These are phyloP conservation scores for Ogataea allantospora DNA, from an alignment of 805 yeast genomes.

Conservation along the genomic window DNA sequence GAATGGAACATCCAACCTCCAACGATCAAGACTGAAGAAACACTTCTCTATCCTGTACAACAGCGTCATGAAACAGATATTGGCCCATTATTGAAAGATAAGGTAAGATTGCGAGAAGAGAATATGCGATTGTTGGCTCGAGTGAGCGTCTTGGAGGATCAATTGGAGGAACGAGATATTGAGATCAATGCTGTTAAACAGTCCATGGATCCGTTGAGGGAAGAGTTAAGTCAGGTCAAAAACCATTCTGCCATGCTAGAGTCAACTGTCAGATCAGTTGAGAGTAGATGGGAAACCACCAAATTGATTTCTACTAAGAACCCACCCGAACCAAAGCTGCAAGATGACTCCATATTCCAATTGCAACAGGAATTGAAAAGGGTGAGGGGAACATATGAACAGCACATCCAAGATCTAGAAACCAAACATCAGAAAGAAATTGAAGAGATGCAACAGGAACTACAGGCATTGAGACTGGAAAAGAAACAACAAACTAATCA, in stretches of 20 bases:
- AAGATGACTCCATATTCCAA: background rate
- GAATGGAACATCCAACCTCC: slow-evolving; percentile 30
- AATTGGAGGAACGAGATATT: background rate
- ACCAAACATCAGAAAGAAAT: background rate
- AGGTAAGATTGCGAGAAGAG: no score
- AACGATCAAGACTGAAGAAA: no score
- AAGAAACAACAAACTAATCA: background rate
- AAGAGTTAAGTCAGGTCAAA: slow-evolving; percentile 1
- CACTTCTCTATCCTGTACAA: no score
- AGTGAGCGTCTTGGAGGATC: background rate
- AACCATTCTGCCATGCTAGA: background rate
- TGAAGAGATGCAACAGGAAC: slow-evolving; percentile 2
- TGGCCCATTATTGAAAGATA: no score
- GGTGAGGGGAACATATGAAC: background rate
- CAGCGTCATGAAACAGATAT: no score
- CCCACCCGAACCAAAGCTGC: background rate
- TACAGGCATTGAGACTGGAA: background rate
- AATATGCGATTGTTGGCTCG: background rate
- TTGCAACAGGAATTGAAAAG: background rate
- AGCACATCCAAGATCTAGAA: background rate
- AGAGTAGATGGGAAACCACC: background rate
- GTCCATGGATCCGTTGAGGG: slow-evolving; percentile 3
- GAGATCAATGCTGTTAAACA: background rate
- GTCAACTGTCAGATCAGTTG: background rate
- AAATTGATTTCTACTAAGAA: slow-evolving; percentile 3